Evolutionary conservation across 371 early-diverging fungal genomes (phyloP).

Genomic region (Syncephalastrum contaminatum): DNA sequence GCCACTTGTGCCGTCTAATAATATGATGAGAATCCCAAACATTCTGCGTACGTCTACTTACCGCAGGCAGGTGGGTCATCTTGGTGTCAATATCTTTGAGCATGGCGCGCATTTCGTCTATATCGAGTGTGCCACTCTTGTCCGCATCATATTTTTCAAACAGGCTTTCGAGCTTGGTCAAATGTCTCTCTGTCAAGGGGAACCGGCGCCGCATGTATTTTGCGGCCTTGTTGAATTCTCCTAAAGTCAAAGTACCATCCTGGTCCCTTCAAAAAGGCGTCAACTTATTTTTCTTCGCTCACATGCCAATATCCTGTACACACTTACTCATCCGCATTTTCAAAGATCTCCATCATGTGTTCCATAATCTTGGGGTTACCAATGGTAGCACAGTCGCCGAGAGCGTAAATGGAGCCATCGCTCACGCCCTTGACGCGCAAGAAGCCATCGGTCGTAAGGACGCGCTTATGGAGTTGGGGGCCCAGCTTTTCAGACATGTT

Average conservation of each 20-base stretch:
- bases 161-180: constrained; percentile 40
- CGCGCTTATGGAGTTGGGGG: constrained; percentile 59
- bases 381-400: constrained; percentile 86
- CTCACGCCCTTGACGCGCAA: constrained; percentile 64
- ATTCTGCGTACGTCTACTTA: constrained; percentile 21
- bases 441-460: constrained; percentile 66
- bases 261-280: constrained; percentile 26
- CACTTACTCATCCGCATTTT: constrained; percentile 47
- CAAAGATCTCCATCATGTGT: constrained; percentile 51
- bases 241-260: constrained; percentile 43
- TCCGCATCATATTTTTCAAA: constrained; percentile 65
- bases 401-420: constrained; percentile 71
- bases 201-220: constrained; percentile 38
- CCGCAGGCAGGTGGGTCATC: constrained; percentile 74
- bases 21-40: not conserved
- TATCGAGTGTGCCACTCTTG: constrained; percentile 55
- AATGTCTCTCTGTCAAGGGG: constrained; percentile 57
- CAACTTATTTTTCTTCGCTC: not conserved
- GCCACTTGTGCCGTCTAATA: constrained; percentile 85
- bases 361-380: constrained; percentile 65
- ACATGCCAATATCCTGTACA: not conserved
- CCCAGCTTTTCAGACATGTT: constrained; percentile 44
- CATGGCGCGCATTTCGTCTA: constrained; percentile 59
- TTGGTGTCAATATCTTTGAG: constrained; percentile 62
- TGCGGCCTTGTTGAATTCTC: constrained; percentile 45